Conservation (phyloP, 257 asterid species). For the Salvia hispanica region DNA sequence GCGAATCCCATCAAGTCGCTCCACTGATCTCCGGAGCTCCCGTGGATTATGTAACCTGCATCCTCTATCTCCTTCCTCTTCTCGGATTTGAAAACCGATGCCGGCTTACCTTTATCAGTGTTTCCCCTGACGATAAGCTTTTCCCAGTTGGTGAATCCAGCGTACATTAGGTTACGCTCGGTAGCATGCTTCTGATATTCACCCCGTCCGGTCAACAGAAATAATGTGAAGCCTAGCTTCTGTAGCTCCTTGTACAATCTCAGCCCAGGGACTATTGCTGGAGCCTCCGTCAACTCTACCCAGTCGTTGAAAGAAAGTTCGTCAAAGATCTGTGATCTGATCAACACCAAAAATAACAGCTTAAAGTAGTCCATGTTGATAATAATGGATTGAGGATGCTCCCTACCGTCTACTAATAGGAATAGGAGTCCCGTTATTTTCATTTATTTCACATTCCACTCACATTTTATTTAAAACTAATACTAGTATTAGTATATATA, state of each 20-base stretch:
- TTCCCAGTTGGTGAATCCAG: constrained; percentile 79
- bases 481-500: no score
- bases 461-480: no score
- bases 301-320: constrained; percentile 59
- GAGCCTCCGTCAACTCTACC: constrained; percentile 75
- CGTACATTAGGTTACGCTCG: constrained; percentile 47
- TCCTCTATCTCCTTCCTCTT: constrained; percentile 73
- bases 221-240: constrained; percentile 61
- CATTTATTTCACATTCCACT: no score
- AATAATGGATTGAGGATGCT: no score
- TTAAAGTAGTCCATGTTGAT: no score
- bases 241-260: constrained; percentile 63
- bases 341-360: no score
- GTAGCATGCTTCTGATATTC: constrained; percentile 78
- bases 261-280: constrained; percentile 70
- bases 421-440: no score
- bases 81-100: constrained; percentile 72
- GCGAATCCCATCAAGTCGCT: constrained; percentile 78
- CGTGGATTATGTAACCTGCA: constrained; percentile 72
- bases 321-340: constrained; percentile 63
- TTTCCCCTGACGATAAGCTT: constrained; percentile 76
- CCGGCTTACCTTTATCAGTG: constrained; percentile 59
- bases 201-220: constrained; percentile 72
- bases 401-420: no score
- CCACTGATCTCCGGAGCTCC: constrained; percentile 95